Percentiles rank a stretch among this genome's conserved stretches.
These are phyloP conservation scores for Petunia hybrid DNA, from an alignment of 305 asterid species.

Conservation along the genomic window DNA sequence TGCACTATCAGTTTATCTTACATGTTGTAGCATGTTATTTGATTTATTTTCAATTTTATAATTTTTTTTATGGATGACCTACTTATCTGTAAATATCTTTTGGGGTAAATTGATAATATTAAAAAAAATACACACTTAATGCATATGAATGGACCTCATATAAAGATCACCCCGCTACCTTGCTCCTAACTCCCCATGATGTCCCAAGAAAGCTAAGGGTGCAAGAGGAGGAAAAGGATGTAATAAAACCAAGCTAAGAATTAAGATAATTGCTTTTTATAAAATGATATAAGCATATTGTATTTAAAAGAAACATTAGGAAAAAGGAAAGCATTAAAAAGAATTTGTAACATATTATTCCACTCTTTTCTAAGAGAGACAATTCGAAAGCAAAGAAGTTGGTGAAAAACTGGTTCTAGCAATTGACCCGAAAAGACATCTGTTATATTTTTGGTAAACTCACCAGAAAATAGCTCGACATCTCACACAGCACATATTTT, in stretches of 20 bases:
- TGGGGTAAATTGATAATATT: too few relatives aligned
- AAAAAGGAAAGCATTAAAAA: background rate
- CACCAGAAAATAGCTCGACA: conserved; percentile 20
- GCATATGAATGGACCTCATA: too few relatives aligned
- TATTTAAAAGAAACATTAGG: background rate
- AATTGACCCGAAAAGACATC: conserved; percentile 16
- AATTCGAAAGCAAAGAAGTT: conserved; percentile 32
- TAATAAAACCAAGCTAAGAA: background rate
- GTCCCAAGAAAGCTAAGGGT: background rate
- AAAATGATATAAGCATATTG: background rate
- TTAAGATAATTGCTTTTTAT: background rate
- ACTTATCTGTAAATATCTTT: too few relatives aligned
- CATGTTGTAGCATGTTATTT: too few relatives aligned
- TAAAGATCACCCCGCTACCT: background rate
- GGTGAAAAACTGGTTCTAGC: conserved; percentile 24
- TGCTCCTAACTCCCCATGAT: background rate
- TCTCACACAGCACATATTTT: conserved; percentile 4
- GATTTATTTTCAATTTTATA: too few relatives aligned
- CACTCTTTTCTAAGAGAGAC: conserved; percentile 17
- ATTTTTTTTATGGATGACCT: too few relatives aligned
- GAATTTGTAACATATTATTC: background rate
- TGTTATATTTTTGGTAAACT: background rate
- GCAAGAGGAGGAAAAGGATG: background rate
- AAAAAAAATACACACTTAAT: too few relatives aligned
- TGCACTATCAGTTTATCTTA: too few relatives aligned